Percentiles rank a stretch among this genome's conserved stretches.
These are phyloP conservation scores for Hypoxylon sp. DNA, from an alignment of 2,329 filamentous ascomycete genomes.

Conservation along the genomic window DNA sequence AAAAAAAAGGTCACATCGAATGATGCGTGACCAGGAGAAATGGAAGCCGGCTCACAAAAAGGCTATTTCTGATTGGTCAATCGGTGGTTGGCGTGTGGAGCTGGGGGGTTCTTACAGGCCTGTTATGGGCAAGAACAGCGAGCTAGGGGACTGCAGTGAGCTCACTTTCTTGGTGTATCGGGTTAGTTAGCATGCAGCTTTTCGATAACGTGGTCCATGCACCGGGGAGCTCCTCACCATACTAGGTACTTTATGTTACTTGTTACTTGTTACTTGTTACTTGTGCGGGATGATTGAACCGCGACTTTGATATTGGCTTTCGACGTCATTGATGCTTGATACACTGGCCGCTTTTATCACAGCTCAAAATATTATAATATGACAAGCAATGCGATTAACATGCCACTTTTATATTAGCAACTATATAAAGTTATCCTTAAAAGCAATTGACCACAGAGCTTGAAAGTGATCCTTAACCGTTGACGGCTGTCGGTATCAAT, in stretches of 20 bases:
- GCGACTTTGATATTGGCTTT: constrained; percentile 1
- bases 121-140: constrained; percentile 9
- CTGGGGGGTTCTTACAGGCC: constrained; percentile 7
- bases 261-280: too few species aligned
- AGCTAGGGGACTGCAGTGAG: constrained; percentile 22
- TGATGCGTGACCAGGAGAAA: constrained; percentile 34
- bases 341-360: too few species aligned
- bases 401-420: too few species aligned
- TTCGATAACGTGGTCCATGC: constrained; percentile 15
- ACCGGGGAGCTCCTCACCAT: constrained; percentile 8
- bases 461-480: too few species aligned
- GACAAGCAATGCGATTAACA: too few species aligned
- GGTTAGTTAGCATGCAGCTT: constrained; percentile 15
- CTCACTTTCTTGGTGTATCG: constrained; percentile 24
- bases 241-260: too few species aligned
- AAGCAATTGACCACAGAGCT: too few species aligned
- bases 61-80: constrained; percentile 32
- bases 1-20: constrained; percentile 40
- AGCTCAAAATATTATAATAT: too few species aligned
- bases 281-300: background rate
- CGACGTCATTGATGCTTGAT: constrained; percentile 17
- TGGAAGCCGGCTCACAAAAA: constrained; percentile 41
- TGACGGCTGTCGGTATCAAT: too few species aligned
- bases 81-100: constrained; percentile 13
- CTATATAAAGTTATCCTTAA: too few species aligned